phyloP scores from a whole-genome alignment of 2,329 filamentous ascomycete genomes.

The Huntiella omanensis region DNA sequence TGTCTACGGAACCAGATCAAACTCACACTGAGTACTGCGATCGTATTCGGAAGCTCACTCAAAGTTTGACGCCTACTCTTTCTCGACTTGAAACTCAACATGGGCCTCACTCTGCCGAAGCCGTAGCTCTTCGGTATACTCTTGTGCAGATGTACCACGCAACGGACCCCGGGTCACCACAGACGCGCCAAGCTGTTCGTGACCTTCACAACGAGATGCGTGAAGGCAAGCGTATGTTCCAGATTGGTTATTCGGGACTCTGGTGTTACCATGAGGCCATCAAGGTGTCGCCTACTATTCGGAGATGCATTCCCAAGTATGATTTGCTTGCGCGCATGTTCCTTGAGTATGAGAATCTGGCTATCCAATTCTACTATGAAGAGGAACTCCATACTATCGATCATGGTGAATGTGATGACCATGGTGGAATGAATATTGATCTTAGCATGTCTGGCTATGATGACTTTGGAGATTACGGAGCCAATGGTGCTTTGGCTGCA shows the following conservation, averaged over 20 bases:
- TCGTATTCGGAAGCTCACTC: slow-evolving; percentile 21
- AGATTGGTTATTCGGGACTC: slow-evolving; percentile 21
- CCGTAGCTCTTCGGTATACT: slow-evolving; percentile 22
- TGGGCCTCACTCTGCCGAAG: slow-evolving; percentile 19
- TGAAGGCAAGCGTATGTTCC: slow-evolving; percentile 19
- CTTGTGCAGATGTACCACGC: slow-evolving; percentile 23
- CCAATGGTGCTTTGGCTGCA: slow-evolving; percentile 1
- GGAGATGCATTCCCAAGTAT: slow-evolving; percentile 24
- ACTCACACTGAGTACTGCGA: slow-evolving; percentile 22
- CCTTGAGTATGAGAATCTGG: slow-evolving; percentile 21
- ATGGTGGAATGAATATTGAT: background rate
- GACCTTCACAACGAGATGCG: slow-evolving; percentile 22
- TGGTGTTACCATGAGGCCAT: slow-evolving; percentile 26
- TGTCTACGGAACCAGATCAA: slow-evolving; percentile 1
- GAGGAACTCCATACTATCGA: slow-evolving; percentile 25
- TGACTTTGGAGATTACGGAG: background rate
- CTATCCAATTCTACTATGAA: slow-evolving; percentile 23
- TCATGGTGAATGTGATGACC: slow-evolving; percentile 14
- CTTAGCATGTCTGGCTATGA: background rate
- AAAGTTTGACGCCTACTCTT: slow-evolving; percentile 20
- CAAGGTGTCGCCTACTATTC: slow-evolving; percentile 26
- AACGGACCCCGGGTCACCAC: slow-evolving; percentile 18
- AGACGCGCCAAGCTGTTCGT: slow-evolving; percentile 19
- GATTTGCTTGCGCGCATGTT: slow-evolving; percentile 21
- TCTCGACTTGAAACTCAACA: slow-evolving; percentile 20